A percentile compares a stretch with the other conserved stretches of the same genome.
Conservation (phyloP, 2,329 filamentous ascomycete genomes). For the Setomelanomma holmii region DNA sequence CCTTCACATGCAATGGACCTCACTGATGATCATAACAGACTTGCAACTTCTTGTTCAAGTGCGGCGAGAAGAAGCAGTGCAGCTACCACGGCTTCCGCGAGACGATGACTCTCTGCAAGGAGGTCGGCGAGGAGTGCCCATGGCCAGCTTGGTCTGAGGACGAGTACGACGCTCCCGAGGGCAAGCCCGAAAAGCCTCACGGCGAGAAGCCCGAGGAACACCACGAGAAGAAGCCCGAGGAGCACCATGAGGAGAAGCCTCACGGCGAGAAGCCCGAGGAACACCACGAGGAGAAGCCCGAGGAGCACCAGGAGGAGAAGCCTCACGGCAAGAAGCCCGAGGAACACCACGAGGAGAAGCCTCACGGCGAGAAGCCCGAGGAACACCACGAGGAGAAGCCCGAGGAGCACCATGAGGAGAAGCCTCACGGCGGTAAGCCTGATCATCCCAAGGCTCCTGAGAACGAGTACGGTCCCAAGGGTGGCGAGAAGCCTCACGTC, state of each 20-base stretch:
- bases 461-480: neutral
- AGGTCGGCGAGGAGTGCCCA: conserved; percentile 3
- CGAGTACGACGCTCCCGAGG: neutral
- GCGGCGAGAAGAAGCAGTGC: conserved; percentile 19
- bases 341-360: no score
- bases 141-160: neutral
- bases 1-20: neutral
- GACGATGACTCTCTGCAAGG: conserved; percentile 6
- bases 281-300: neutral
- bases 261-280: neutral
- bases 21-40: neutral
- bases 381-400: neutral
- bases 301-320: neutral
- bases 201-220: neutral
- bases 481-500: neutral
- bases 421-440: neutral
- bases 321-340: neutral
- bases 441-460: neutral
- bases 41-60: conserved; percentile 15
- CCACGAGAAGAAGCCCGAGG: no score
- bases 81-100: conserved; percentile 3
- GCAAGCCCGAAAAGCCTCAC: neutral
- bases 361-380: neutral
- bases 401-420: neutral
- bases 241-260: neutral